Evolutionary conservation across 192 early-diverging fungal species (phyloP), one percentile per base, ranked within the genome.

Genomic region (Mortierella claussenii): DNA sequence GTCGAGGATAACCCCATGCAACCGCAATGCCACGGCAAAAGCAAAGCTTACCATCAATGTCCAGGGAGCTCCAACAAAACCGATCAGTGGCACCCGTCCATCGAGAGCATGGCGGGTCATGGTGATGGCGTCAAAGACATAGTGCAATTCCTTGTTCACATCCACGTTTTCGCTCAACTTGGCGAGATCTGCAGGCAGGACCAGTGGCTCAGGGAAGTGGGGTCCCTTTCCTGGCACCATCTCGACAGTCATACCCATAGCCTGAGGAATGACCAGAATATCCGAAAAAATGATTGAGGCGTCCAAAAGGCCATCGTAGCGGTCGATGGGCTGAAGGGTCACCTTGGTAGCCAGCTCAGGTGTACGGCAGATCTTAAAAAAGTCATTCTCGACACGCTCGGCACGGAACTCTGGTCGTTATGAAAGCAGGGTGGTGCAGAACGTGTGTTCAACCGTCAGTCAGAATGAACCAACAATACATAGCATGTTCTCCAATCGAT

Each of bases 221-320:
- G 97, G 97, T 36, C 96, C 97, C 62, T 93, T 89, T 24, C 90
- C 92, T 0, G 90, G 87, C 17, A 97, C 81, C 97, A 99, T 98
- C 80, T 95, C 81, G n/a, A 98, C 94, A 60, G 90, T 89, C 64
- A 99, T 67, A 1, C 97, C 97, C 85, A 99, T 81, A 20, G 97
- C 96, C 74, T 99, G 97, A 28, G 97, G 97, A 36, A 99, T 88
- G 30, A 98, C 96, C 28, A 99, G 82, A 70, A 99, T 99, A 83
- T 99, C 97, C 0, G 94, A 96, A 79, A 99, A 99, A 69, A 99
- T 99, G 78, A 99, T 99, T 7, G 96, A 92, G 4, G 96, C 96
- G 68, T 97, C 96, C 42, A 99, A 85, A 17, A 97, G 88, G 1
- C 88, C 92, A 9, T 68, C 87, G 80, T 94, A 99, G 37, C 96